phyloP scores from a whole-genome alignment of 306 rosid species.

The Cucumis hystrix region DNA sequence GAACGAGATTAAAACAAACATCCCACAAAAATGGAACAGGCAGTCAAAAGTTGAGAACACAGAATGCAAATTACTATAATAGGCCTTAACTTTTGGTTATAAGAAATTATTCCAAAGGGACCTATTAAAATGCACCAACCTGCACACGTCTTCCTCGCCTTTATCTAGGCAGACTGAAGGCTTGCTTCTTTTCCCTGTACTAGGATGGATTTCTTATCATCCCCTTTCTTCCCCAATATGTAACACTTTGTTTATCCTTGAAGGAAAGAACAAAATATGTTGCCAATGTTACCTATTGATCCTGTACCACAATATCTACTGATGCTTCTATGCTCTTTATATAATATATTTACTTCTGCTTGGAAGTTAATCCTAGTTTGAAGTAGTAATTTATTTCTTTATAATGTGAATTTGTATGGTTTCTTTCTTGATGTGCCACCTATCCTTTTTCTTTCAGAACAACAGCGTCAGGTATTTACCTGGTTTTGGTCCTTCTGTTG shows the following conservation, averaged over 20 bases:
- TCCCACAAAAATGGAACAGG: neutral
- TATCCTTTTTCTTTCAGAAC: conserved; percentile 39
- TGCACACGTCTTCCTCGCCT: neutral
- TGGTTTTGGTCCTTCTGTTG: conserved; percentile 81
- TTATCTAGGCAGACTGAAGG: neutral
- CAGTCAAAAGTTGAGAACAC: neutral
- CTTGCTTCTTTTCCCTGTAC: neutral
- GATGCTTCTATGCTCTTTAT: neutral
- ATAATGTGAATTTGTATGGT: neutral
- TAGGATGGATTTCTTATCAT: neutral
- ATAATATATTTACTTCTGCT: neutral
- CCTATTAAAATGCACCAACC: neutral
- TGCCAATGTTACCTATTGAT: neutral
- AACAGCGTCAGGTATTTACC: conserved; percentile 73
- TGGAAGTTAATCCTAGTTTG: neutral
- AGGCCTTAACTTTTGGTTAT: neutral
- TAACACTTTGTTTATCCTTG: neutral
- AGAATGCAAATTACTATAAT: neutral
- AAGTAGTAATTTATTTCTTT: neutral
- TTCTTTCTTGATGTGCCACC: conserved; percentile 2
- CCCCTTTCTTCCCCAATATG: neutral
- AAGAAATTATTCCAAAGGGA: neutral
- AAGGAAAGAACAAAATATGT: neutral
- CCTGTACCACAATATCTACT: neutral
- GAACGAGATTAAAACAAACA: neutral